Evolutionary conservation across 2,329 filamentous ascomycete genomes (phyloP), one percentile per base, ranked within the genome.

Genomic region (Blastomyces silverae): DNA sequence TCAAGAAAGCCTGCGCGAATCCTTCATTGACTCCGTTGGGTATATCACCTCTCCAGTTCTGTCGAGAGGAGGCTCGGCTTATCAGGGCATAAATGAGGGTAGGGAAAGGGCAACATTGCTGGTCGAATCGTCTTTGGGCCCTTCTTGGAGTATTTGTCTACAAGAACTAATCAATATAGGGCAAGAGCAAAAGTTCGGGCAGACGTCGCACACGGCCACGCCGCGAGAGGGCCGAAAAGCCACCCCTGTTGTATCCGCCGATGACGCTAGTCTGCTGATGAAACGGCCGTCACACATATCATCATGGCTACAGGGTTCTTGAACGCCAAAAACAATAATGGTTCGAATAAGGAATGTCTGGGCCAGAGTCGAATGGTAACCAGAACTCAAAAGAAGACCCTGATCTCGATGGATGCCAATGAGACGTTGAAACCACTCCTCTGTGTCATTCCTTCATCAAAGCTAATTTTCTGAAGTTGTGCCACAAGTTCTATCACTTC

Each of bases 261-360:
- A 20, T 20, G 44, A 46, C 34, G 37, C 17, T 60, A 60, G n/a
- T 28, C 22, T 31, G 15, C 22, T 46, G 6, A 60, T 60, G 58
- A 60, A 60, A 60, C 58, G 39, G 58, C 57, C 22, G 39, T 60
- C 25, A 25, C 6, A 50, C 20, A 50, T 39, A 39, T 39, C 44
- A 20, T 22, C 8, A 17, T n/a, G 1, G 6, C 22, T 60, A 3
- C n/a, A 22, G n/a, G 22, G 10, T 11, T 25, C n/a, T 2, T 22
- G 10, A 39, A 39, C 10, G 25, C 37, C 13, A 42, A 13, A 42
- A 10, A 6, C 17, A 10, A 25, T 34, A 20, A 55, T 20, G 3
- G 37, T 34, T 5, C 31, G 20, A 56, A 10, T n/a, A 28, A 55
- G 52, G 52, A 55, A 31, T 56, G 31, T 20, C 28, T 37, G 28